These are phyloP conservation scores for Vaccinium myrtillus DNA, from an alignment of 148 eudicot genomes.

Conservation along the genomic window DNA sequence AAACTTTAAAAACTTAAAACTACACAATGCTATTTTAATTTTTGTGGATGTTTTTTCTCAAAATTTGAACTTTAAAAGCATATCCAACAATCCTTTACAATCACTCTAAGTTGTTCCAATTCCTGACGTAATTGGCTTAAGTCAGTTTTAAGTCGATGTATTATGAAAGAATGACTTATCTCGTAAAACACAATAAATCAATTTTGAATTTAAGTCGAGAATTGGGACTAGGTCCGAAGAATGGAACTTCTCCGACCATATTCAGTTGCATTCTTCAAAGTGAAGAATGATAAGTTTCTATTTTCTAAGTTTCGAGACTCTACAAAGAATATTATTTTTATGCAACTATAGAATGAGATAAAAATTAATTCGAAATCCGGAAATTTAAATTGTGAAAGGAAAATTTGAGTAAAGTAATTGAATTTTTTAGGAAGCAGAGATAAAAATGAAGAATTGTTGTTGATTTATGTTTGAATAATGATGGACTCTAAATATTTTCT, in stretches of 20 bases:
- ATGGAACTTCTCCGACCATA: too few species aligned
- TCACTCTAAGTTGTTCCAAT: too few species aligned
- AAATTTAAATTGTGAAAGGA: background rate
- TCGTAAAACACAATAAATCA: too few species aligned
- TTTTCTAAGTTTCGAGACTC: background rate
- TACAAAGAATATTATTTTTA: background rate
- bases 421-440: background rate
- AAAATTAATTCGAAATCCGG: background rate
- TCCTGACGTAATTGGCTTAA: too few species aligned
- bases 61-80: background rate
- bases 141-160: too few species aligned
- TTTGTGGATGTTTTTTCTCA: background rate
- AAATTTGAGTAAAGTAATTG: background rate
- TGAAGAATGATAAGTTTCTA: background rate
- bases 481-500: background rate
- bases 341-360: background rate
- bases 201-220: too few species aligned
- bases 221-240: too few species aligned
- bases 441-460: background rate
- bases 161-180: too few species aligned
- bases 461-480: background rate
- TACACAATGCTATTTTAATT: background rate
- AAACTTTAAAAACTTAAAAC: background rate
- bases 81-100: background rate
- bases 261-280: background rate